Percentiles rank a stretch among this genome's conserved stretches.
Evolutionary conservation across 2,329 filamentous ascomycete species (phyloP).

Genomic region (Colletotrichum brevisporum): DNA sequence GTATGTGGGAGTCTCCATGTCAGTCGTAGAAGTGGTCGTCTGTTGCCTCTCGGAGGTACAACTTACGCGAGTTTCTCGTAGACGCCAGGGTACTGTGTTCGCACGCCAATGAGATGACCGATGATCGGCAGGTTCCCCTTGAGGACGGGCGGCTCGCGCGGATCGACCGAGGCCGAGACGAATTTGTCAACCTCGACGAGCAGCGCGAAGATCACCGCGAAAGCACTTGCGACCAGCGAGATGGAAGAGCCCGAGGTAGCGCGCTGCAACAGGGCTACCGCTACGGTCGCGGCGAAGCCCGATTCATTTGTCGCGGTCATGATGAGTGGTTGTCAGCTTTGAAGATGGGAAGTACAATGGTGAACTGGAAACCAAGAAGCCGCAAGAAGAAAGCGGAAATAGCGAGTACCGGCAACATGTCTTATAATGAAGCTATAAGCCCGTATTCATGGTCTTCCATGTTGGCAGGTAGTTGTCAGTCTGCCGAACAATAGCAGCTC

Average conservation of each 20-base stretch:
- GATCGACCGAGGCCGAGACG: slow-evolving; percentile 43
- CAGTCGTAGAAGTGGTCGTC: no score
- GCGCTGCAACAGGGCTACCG: slow-evolving; percentile 3
- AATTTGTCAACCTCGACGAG: slow-evolving; percentile 21
- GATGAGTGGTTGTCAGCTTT: not conserved
- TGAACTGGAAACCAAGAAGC: no score
- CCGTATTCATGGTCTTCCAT: not conserved
- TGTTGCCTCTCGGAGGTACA: no score
- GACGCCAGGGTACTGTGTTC: slow-evolving; percentile 54
- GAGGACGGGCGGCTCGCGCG: slow-evolving; percentile 59
- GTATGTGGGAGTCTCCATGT: not conserved
- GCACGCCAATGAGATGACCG: slow-evolving; percentile 61
- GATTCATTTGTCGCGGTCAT: not conserved
- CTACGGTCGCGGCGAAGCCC: not conserved
- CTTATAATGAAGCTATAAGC: not conserved
- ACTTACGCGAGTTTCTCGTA: slow-evolving; percentile 55
- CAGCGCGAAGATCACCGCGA: slow-evolving; percentile 12
- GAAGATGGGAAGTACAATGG: not conserved
- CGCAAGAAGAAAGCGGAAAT: no score
- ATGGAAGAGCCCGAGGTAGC: slow-evolving; percentile 9
- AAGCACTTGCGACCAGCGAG: not conserved
- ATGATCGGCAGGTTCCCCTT: slow-evolving; percentile 58
- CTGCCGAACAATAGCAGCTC: slow-evolving; percentile 2
- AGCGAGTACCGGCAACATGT: not conserved
- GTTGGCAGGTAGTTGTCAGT: not conserved